Percentiles rank a stretch among this genome's conserved stretches.
Conservation (phyloP, 352 stramenopile species). For the Pythium coloratum region DNA sequence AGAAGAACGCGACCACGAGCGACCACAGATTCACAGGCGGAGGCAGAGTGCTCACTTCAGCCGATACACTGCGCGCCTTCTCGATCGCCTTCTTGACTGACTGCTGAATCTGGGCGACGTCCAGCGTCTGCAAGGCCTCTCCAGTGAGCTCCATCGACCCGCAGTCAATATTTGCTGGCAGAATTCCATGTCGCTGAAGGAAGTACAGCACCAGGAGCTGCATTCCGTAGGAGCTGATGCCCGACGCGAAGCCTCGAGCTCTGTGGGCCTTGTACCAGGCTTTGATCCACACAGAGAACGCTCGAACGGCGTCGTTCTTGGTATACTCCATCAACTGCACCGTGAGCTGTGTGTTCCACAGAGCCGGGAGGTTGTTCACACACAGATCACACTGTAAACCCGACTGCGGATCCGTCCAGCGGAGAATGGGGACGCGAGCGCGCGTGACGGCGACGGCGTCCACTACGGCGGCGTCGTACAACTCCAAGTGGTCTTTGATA, state of each 20-base stretch:
- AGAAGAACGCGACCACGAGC: constrained; percentile 66
- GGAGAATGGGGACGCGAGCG: constrained; percentile 73
- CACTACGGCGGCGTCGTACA: constrained; percentile 40
- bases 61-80: neutral
- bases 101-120: constrained; percentile 10
- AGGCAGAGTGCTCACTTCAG: neutral
- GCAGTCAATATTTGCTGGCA: constrained; percentile 51
- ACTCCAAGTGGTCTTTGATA: constrained; percentile 63
- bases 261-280: constrained; percentile 39
- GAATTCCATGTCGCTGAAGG: constrained; percentile 46
- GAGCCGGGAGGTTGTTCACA: constrained; percentile 77
- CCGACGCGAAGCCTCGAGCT: constrained; percentile 32
- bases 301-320: neutral
- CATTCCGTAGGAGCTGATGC: constrained; percentile 71
- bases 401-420: constrained; percentile 44
- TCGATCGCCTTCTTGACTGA: constrained; percentile 3
- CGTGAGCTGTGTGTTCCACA: constrained; percentile 81
- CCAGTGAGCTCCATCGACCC: constrained; percentile 4
- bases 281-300: constrained; percentile 55
- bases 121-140: neutral
- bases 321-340: constrained; percentile 17
- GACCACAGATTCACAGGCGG: constrained; percentile 19
- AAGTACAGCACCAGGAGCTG: constrained; percentile 69
- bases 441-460: constrained; percentile 35
- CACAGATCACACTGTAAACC: constrained; percentile 65